Conservation (phyloP, 176 grass and related monocot species). For the Phragmites australis region DNA sequence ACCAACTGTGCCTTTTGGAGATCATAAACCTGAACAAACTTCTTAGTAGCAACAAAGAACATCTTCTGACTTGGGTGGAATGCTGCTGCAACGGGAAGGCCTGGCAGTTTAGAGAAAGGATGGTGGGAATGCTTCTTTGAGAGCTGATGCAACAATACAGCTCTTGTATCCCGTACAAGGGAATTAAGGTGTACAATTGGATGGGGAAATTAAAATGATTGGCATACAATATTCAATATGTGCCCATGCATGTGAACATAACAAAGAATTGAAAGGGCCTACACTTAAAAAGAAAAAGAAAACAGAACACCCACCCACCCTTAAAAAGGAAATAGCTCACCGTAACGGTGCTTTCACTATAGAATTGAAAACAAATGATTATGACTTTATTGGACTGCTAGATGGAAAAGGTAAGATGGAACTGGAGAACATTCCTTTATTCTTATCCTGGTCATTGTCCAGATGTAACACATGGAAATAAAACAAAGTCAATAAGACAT, state of each 20-base stretch:
- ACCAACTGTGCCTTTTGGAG: conserved; percentile 70
- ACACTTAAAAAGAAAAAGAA: not conserved
- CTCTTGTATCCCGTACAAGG: conserved; percentile 75
- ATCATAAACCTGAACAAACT: conserved; percentile 93
- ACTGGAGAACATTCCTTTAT: not conserved
- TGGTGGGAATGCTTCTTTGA: conserved; percentile 81
- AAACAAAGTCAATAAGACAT: conserved; percentile 12
- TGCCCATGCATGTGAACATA: conserved; percentile 9
- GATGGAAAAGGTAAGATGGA: not conserved
- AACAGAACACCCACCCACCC: not conserved
- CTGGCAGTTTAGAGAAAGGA: conserved; percentile 86
- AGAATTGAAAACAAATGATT: not conserved
- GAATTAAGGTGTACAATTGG: conserved; percentile 57
- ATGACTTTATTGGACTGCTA: not conserved
- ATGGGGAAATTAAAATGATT: conserved; percentile 2
- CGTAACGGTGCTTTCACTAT: not conserved
- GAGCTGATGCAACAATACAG: conserved; percentile 87
- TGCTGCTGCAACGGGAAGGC: conserved; percentile 75
- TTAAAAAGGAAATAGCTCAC: not conserved
- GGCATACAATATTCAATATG: not conserved
- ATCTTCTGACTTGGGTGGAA: conserved; percentile 89
- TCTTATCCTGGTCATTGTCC: conserved; percentile 9
- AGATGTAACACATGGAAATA: conserved; percentile 2
- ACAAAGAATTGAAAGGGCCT: not conserved
- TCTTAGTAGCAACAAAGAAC: conserved; percentile 96